These are phyloP conservation scores for Lachancea nothofagi DNA, from an alignment of 805 yeast genomes.

Conservation along the genomic window DNA sequence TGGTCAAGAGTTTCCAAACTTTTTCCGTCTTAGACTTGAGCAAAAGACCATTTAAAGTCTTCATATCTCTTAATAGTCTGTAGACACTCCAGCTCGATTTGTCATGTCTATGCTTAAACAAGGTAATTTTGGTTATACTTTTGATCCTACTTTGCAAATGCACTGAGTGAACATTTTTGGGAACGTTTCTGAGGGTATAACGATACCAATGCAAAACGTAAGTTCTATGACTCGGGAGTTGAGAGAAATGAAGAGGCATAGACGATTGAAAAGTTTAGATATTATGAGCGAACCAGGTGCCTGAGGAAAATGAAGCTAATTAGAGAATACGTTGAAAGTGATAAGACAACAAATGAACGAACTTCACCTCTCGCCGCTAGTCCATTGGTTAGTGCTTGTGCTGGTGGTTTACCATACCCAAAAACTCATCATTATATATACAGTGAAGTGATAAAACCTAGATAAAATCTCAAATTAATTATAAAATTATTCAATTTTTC, in stretches of 20 bases:
- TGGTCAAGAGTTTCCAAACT: slow-evolving; percentile 12
- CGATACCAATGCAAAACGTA: slow-evolving; percentile 31
- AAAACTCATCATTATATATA: slow-evolving; percentile 1
- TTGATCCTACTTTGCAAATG: slow-evolving; percentile 14
- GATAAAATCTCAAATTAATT: slow-evolving; percentile 2
- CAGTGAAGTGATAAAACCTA: slow-evolving; percentile 2
- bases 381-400: background rate
- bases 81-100: slow-evolving; percentile 27
- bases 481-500: background rate
- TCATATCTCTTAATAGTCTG: slow-evolving; percentile 14
- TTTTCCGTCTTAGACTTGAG: slow-evolving; percentile 3
- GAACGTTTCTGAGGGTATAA: slow-evolving; percentile 26
- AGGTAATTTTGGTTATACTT: slow-evolving; percentile 7
- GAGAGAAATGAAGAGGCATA: slow-evolving; percentile 32
- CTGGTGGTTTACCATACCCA: background rate
- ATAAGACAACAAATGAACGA: background rate
- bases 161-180: slow-evolving; percentile 14
- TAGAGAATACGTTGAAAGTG: background rate
- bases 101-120: slow-evolving; percentile 18
- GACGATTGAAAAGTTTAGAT: background rate
- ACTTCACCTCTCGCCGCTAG: background rate
- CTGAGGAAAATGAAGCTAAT: background rate
- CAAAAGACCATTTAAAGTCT: slow-evolving; percentile 14
- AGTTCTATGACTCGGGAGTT: slow-evolving; percentile 24
- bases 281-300: background rate